phyloP scores from a whole-genome alignment of 495 filamentous ascomycete genomes.

The Podospora fimiseda region DNA sequence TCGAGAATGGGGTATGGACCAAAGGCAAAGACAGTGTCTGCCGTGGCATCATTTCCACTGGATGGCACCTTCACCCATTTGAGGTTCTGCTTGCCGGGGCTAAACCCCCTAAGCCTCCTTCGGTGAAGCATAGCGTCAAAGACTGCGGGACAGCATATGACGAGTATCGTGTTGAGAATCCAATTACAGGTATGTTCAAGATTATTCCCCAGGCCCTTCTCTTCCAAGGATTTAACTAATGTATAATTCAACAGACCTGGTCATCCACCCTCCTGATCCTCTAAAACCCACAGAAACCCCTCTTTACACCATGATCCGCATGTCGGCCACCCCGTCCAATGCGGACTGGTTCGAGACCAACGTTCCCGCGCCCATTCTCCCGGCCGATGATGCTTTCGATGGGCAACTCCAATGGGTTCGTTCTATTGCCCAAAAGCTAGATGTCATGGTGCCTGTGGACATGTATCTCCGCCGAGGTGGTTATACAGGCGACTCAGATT shows the following conservation, averaged over 20 bases:
- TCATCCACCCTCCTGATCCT: conserved; percentile 36
- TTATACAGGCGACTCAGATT: conserved; percentile 1
- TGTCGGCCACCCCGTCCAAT: conserved; percentile 40
- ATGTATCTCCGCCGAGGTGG: conserved; percentile 18
- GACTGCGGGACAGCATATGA: conserved; percentile 36
- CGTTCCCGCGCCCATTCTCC: conserved; percentile 10
- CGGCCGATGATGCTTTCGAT: conserved; percentile 10
- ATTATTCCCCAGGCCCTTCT: too few relatives aligned
- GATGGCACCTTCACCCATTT: conserved; percentile 31
- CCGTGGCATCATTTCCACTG: conserved; percentile 39
- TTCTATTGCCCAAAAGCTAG: conserved; percentile 34
- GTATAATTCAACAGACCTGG: too few relatives aligned
- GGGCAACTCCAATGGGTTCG: conserved; percentile 34
- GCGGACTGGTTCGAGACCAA: conserved; percentile 42
- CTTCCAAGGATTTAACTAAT: too few relatives aligned
- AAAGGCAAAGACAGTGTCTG: conserved; percentile 22
- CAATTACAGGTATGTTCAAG: conserved; percentile 40
- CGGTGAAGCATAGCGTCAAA: conserved; percentile 22
- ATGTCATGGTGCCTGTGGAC: conserved; percentile 26
- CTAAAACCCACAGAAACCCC: conserved; percentile 23
- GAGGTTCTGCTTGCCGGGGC: conserved; percentile 28
- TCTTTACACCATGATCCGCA: conserved; percentile 38
- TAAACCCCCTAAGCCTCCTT: not conserved
- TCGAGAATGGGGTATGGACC: conserved; percentile 41
- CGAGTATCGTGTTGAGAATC: conserved; percentile 25